phyloP scores from a whole-genome alignment of 2,329 filamentous ascomycete genomes.

The Colletotrichum falcatum region DNA sequence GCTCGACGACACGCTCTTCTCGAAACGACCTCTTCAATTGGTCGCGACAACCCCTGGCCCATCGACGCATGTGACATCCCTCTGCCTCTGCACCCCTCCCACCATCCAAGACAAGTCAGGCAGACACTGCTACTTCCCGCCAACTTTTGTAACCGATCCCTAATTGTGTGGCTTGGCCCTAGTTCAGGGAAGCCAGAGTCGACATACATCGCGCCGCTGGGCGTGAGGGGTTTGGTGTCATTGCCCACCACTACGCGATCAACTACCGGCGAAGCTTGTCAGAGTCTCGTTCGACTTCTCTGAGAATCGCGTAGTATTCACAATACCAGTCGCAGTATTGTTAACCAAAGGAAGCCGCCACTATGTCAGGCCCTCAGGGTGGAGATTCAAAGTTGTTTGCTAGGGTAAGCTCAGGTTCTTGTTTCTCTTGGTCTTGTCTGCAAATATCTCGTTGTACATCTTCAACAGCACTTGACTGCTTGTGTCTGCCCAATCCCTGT shows the following conservation, averaged over 20 bases:
- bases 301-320: conserved; percentile 23
- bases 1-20: conserved; percentile 23
- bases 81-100: conserved; percentile 38
- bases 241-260: conserved; percentile 36
- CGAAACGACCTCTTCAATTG: conserved; percentile 34
- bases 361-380: conserved; percentile 68
- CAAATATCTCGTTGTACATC: conserved; percentile 2
- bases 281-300: conserved; percentile 18
- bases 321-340: conserved; percentile 16
- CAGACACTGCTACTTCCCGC: conserved; percentile 40
- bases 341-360: conserved; percentile 42
- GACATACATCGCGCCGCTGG: conserved; percentile 34
- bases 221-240: conserved; percentile 41
- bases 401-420: conserved; percentile 72
- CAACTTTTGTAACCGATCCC: conserved; percentile 31
- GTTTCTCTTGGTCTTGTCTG: conserved; percentile 17
- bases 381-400: conserved; percentile 99
- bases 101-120: conserved; percentile 35
- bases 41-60: conserved; percentile 30
- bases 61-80: conserved; percentile 42
- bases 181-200: conserved; percentile 25
- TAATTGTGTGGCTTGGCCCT: conserved; percentile 34
- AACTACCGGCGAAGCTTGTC: conserved; percentile 26
- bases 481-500: conserved; percentile 14
- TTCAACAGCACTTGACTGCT: not conserved